Evolutionary conservation across 2,329 filamentous ascomycete species (phyloP).

Genomic region (Aspergillus proliferans): DNA sequence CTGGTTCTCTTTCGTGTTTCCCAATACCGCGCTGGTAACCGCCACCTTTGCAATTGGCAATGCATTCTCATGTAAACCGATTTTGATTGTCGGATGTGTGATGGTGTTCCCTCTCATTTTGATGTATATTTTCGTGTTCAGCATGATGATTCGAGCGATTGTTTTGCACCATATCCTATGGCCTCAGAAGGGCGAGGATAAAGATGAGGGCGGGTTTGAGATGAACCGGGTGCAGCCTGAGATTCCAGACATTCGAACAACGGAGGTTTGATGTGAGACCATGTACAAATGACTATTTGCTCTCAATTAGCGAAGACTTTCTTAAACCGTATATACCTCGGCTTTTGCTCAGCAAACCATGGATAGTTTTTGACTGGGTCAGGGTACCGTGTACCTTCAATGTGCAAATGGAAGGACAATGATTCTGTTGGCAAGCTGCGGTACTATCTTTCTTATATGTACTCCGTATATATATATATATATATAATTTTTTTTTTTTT

Average conservation of each 20-base stretch:
- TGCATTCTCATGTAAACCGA: conserved; percentile 53
- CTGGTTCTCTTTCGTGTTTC: conserved; percentile 79
- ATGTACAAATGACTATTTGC: conserved; percentile 7
- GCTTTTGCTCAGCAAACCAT: neutral
- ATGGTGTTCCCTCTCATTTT: conserved; percentile 61
- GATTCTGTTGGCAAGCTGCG: too few species aligned
- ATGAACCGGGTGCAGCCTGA: conserved; percentile 26
- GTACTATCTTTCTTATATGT: too few species aligned
- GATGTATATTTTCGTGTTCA: conserved; percentile 63
- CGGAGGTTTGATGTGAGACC: too few species aligned
- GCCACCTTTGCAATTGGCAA: conserved; percentile 66
- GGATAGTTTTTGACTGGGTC: neutral
- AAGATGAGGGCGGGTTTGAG: conserved; percentile 55
- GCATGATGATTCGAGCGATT: conserved; percentile 65
- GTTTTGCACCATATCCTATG: conserved; percentile 63
- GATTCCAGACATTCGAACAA: conserved; percentile 7
- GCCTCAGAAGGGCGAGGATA: conserved; percentile 65
- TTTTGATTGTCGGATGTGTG: conserved; percentile 62
- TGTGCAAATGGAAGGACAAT: too few species aligned
- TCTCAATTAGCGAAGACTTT: neutral
- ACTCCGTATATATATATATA: too few species aligned
- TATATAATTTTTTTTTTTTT: too few species aligned
- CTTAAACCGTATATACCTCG: neutral
- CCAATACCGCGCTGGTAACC: conserved; percentile 67
- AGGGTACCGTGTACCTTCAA: neutral